Evolutionary conservation across 2,329 filamentous ascomycete genomes (phyloP).

Genomic region (Aureobasidium sp.): DNA sequence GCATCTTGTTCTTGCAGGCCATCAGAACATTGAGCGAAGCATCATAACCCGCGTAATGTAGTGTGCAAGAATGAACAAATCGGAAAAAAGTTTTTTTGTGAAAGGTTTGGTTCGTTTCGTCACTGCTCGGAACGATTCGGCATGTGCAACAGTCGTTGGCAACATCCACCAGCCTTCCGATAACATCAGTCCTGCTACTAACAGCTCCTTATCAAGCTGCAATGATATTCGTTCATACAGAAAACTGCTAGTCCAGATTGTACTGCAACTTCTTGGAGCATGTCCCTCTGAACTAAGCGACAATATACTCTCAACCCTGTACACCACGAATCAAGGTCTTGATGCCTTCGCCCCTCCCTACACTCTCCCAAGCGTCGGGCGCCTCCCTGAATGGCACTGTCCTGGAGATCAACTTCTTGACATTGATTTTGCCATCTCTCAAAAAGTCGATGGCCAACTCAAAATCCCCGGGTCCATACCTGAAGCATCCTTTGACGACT

Average conservation of each 20-base stretch:
- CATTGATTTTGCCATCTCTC: slow-evolving; percentile 59
- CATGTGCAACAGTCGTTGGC: background rate
- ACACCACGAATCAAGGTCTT: slow-evolving; percentile 49
- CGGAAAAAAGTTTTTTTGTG: background rate
- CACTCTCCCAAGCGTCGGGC: slow-evolving; percentile 78
- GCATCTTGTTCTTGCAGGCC: background rate
- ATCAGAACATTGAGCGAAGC: background rate
- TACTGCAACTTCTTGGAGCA: background rate
- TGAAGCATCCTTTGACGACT: slow-evolving; percentile 78
- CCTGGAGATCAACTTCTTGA: slow-evolving; percentile 72
- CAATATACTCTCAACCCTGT: background rate
- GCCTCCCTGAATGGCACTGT: slow-evolving; percentile 74
- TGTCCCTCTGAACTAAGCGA: background rate
- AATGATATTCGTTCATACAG: too few relatives aligned
- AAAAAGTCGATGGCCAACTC: slow-evolving; percentile 74
- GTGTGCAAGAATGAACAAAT: background rate
- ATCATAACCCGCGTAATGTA: background rate
- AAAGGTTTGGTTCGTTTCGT: background rate
- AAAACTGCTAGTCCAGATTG: too few relatives aligned
- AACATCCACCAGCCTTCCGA: background rate
- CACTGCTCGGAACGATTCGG: background rate
- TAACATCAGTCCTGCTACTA: background rate
- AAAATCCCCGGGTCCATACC: slow-evolving; percentile 85
- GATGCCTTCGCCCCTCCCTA: slow-evolving; percentile 75
- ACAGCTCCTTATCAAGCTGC: too few relatives aligned